phyloP scores from a whole-genome alignment of 1,284 basidiomycete species.

The Puccinia triticina region DNA sequence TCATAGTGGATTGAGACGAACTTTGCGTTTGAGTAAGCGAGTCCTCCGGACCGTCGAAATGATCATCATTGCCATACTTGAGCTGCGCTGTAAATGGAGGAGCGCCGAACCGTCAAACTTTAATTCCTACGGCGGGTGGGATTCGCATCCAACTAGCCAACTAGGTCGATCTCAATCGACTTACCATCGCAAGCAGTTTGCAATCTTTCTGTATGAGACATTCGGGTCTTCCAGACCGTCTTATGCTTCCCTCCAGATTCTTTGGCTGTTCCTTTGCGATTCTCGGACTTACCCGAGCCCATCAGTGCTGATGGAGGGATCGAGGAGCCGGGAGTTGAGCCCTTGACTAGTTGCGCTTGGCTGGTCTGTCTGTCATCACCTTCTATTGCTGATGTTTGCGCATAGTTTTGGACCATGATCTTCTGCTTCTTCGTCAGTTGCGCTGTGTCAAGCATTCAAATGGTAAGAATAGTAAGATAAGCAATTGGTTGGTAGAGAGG shows the following conservation, averaged over 20 bases:
- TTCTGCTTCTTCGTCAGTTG: conserved; percentile 47
- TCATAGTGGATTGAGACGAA: neutral
- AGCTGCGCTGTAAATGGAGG: conserved; percentile 18
- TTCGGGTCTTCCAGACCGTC: conserved; percentile 34
- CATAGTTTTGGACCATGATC: conserved; percentile 51
- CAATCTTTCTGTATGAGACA: conserved; percentile 44
- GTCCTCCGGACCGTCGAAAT: conserved; percentile 42
- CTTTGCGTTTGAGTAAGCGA: conserved; percentile 33
- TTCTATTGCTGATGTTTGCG: conserved; percentile 31
- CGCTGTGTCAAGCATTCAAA: neutral
- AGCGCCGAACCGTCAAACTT: neutral
- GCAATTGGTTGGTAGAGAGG: neutral
- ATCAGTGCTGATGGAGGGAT: conserved; percentile 4
- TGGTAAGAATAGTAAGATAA: conserved; percentile 6
- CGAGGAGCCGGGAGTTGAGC: neutral
- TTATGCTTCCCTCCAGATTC: conserved; percentile 17
- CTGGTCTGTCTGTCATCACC: conserved; percentile 25
- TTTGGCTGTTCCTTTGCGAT: conserved; percentile 25
- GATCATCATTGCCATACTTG: conserved; percentile 50
- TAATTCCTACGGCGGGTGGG: neutral
- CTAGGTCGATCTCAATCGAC: neutral
- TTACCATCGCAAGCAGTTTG: conserved; percentile 42
- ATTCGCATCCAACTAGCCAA: neutral
- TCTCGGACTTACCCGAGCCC: conserved; percentile 1
- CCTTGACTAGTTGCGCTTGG: neutral